phyloP scores from a whole-genome alignment of 345 rosid genomes.

The Luvunga scandens region DNA sequence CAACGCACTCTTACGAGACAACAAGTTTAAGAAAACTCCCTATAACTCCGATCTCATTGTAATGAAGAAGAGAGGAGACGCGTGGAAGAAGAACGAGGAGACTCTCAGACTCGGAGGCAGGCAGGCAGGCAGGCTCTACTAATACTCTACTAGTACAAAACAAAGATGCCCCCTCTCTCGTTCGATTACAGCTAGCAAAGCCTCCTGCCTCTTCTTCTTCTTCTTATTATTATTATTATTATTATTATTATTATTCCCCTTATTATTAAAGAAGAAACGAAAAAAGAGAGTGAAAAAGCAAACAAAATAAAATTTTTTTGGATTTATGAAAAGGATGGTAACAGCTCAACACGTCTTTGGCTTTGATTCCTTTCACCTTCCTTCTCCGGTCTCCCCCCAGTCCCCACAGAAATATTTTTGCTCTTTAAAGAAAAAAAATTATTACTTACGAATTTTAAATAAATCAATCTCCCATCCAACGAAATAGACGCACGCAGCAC shows the following conservation, averaged over 20 bases:
- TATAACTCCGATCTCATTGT: slow-evolving; percentile 46
- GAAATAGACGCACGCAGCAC: slow-evolving; percentile 1
- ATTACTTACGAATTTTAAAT: not conserved
- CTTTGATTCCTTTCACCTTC: slow-evolving; percentile 12
- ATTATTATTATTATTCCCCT: no score
- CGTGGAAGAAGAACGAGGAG: slow-evolving; percentile 33
- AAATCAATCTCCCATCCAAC: no score
- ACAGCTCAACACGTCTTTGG: slow-evolving; percentile 78
- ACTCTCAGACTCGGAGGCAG: not conserved
- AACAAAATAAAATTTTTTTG: not conserved
- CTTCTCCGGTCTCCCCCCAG: not conserved
- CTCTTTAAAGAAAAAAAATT: not conserved
- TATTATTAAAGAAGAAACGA: not conserved
- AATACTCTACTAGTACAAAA: not conserved
- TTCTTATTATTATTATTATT: no score
- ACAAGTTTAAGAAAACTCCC: not conserved
- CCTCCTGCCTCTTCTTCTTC: no score
- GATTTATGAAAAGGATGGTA: slow-evolving; percentile 26
- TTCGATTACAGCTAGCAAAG: slow-evolving; percentile 51
- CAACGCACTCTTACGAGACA: not conserved
- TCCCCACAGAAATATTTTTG: no score
- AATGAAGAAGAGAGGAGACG: slow-evolving; percentile 29
- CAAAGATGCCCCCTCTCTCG: slow-evolving; percentile 21
- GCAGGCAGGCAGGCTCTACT: no score
- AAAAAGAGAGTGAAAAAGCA: slow-evolving; percentile 9